Base-by-base conservation (phyloP, 78 protist genomes). In the Dictyostelium brefeldianum region DNA sequence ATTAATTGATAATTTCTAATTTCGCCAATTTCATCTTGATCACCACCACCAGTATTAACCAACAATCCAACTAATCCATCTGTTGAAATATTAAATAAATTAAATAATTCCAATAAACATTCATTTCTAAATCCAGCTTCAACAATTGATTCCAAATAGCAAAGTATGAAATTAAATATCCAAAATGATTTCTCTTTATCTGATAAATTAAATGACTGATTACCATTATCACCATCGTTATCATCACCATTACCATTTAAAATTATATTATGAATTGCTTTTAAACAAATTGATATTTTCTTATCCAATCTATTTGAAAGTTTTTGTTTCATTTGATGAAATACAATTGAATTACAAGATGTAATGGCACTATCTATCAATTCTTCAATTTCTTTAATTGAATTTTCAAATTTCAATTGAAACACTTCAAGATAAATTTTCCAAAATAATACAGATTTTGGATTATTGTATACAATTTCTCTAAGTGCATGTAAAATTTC, bases 371-470 rank as follows among this genome's bases (percentile, higher is more conserved):
- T 25, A 22, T 25, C 36, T 9, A 85, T 75, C 10, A 85, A 43
- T 25, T 54, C 70, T 29, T 85, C 83, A 57, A 75, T 75, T 29
- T 85, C 83, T 46, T 31, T 85, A 12, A 62, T 25, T n/a, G 78
- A 59, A 50, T 78, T 78, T 15, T 64, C 80, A 53, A 47, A 83
- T 57, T 85, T 85, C 0, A 57, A 8, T 48, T 70, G 67, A 47
- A 74, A 85, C 1, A 74, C 77, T 31, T 85, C 92, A 11, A 85
- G n/a, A 48, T 85, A 85, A 48, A 75, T 75, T 51, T 85, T 85
- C 92, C 92, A 85, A 50, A 75, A 85, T 7, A 85, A 14, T 46
- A 17, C 79, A 17, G 75, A 59, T 0, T 25, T 22, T 6, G 78
- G 36, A 62, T 85, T 73, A 29, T 85, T 3, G 18, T 57, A n/a